These are phyloP conservation scores for Raddia distichophylla DNA, from an alignment of 176 grass and related monocot genomes.

Conservation along the genomic window DNA sequence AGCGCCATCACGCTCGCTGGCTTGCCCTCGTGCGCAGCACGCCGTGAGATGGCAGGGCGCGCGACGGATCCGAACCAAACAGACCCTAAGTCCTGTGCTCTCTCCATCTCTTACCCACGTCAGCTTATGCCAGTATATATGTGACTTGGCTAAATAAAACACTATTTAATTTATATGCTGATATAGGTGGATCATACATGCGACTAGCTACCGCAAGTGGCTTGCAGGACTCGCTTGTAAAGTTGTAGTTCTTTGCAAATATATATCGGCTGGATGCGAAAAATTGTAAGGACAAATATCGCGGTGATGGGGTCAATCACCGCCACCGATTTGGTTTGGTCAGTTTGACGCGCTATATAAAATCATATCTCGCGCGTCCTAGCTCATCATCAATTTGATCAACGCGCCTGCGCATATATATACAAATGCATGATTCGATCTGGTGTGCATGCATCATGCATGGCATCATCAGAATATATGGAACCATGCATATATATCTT, in stretches of 20 bases:
- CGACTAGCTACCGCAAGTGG: background rate
- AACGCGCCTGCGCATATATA: slow-evolving; percentile 23
- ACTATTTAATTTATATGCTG: no score
- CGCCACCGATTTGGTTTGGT: background rate
- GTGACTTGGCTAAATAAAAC: no score
- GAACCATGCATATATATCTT: slow-evolving; percentile 16
- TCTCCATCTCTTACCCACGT: no score
- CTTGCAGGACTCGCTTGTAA: background rate
- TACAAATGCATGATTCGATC: slow-evolving; percentile 39
- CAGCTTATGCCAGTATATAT: no score
- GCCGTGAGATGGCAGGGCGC: no score
- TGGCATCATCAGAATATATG: slow-evolving; percentile 31
- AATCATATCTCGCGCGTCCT: slow-evolving; percentile 28
- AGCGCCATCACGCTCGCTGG: no score
- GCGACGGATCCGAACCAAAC: no score
- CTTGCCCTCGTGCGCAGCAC: no score
- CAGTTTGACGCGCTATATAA: slow-evolving; percentile 31
- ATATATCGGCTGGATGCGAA: background rate
- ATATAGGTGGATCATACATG: no score
- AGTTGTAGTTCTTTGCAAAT: background rate
- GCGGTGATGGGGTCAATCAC: background rate
- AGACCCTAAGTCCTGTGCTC: no score
- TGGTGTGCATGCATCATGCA: slow-evolving; percentile 3
- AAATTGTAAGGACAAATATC: background rate
- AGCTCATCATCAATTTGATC: slow-evolving; percentile 23